Conservation (phyloP, 192 early-diverging fungal genomes). For the Coemansia sp. region DNA sequence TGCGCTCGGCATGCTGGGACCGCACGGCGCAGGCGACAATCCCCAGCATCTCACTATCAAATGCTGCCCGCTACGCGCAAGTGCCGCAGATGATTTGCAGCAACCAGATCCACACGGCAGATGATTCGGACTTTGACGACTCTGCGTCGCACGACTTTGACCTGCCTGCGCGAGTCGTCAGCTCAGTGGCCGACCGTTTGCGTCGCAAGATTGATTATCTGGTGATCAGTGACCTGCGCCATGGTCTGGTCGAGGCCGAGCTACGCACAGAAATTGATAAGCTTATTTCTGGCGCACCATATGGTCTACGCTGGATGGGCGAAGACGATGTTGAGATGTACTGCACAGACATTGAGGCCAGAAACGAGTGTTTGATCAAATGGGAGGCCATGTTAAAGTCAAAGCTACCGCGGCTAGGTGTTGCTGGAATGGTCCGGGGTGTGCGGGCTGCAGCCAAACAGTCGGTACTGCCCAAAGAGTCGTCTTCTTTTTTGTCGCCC, state of each 20-base stretch:
- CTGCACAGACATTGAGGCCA: slow-evolving; percentile 16
- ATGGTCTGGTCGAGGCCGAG: slow-evolving; percentile 37
- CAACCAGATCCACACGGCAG: slow-evolving; percentile 16
- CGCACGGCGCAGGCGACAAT: slow-evolving; percentile 22
- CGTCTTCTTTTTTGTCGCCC: no score
- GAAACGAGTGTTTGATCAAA: slow-evolving; percentile 30
- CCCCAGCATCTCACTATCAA: slow-evolving; percentile 37
- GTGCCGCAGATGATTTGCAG: slow-evolving; percentile 42
- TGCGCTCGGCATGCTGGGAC: slow-evolving; percentile 63
- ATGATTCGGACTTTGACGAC: slow-evolving; percentile 33
- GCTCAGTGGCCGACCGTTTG: slow-evolving; percentile 25
- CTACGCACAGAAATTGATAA: slow-evolving; percentile 26
- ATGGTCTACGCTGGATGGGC: slow-evolving; percentile 24
- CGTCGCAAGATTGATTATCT: slow-evolving; percentile 30
- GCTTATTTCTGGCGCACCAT: slow-evolving; percentile 18
- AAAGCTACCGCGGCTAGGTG: slow-evolving; percentile 33
- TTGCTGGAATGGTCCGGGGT: slow-evolving; percentile 34
- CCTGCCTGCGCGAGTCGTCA: neutral
- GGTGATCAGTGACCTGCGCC: slow-evolving; percentile 36
- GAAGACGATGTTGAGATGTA: slow-evolving; percentile 42
- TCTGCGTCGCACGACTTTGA: slow-evolving; percentile 31
- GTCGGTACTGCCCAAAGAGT: neutral
- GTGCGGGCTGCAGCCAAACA: neutral
- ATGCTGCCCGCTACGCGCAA: slow-evolving; percentile 28
- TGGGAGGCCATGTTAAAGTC: slow-evolving; percentile 33